phyloP scores from a whole-genome alignment of 108 stramenopile species.

The Mediolabrus comicus region DNA sequence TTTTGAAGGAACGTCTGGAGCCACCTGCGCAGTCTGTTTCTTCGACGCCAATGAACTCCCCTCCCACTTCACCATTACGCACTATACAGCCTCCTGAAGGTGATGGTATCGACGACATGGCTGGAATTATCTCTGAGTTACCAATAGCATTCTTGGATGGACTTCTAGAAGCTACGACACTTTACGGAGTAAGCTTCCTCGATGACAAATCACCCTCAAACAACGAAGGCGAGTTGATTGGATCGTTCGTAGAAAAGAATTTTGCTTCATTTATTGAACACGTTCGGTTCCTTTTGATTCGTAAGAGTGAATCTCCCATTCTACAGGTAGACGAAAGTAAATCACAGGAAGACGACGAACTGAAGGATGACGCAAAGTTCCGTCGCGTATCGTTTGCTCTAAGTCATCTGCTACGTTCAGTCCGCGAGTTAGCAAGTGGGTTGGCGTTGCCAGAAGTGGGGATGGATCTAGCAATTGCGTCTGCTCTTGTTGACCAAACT shows the following conservation, averaged over 20 bases:
- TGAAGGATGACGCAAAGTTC: conserved; percentile 54
- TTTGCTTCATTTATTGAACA: conserved; percentile 69
- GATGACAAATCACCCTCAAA: conserved; percentile 2
- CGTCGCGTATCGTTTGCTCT: conserved; percentile 61
- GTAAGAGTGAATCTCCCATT: conserved; percentile 9
- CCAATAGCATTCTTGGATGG: conserved; percentile 71
- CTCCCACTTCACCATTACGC: conserved; percentile 3
- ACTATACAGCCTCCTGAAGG: neutral
- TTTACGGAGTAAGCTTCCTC: conserved; percentile 64
- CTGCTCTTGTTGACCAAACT: conserved; percentile 71
- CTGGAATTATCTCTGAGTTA: conserved; percentile 26
- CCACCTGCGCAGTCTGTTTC: neutral
- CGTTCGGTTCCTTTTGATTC: conserved; percentile 46
- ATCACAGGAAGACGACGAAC: conserved; percentile 52
- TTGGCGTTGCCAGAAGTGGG: conserved; percentile 72
- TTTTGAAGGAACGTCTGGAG: conserved; percentile 53
- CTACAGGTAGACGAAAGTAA: conserved; percentile 12
- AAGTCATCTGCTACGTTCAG: conserved; percentile 56
- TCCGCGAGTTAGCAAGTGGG: conserved; percentile 72
- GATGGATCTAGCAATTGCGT: conserved; percentile 57
- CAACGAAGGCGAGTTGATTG: conserved; percentile 35
- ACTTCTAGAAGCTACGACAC: conserved; percentile 71
- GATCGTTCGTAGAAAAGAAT: conserved; percentile 57
- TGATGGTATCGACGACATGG: neutral
- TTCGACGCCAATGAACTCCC: conserved; percentile 5